Conservation (phyloP, 768 basidiomycete species). For the Mycena maculata region DNA sequence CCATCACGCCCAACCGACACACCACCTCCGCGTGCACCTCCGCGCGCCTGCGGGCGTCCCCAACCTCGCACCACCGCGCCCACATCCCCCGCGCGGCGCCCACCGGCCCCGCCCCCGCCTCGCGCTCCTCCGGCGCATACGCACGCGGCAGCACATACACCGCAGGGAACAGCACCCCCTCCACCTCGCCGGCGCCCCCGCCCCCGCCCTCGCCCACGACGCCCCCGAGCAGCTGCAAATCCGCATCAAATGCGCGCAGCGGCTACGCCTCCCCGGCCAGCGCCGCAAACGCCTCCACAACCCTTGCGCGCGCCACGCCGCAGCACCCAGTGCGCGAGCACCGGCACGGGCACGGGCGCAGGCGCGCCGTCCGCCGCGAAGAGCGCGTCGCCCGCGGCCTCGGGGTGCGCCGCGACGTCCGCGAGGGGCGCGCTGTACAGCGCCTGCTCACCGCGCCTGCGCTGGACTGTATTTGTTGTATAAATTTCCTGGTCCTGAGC, state of each 20-base stretch:
- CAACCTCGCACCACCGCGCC: conserved; percentile 44
- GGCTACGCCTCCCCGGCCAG: neutral
- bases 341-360: neutral
- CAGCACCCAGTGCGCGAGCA: conserved; percentile 26
- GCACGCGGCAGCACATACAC: conserved; percentile 60
- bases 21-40: conserved; percentile 52
- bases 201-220: conserved; percentile 47
- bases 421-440: conserved; percentile 65
- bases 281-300: conserved; percentile 17
- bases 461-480: neutral
- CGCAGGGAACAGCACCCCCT: conserved; percentile 49
- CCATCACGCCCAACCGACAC: conserved; percentile 52
- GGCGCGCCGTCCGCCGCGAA: conserved; percentile 4
- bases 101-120: conserved; percentile 39
- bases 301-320: conserved; percentile 23
- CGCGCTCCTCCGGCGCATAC: conserved; percentile 37
- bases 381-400: conserved; percentile 51
- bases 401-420: conserved; percentile 50
- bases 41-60: conserved; percentile 37
- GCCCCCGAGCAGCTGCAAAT: conserved; percentile 49
- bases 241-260: conserved; percentile 16
- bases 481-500: neutral
- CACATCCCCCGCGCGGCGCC: conserved; percentile 49
- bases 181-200: conserved; percentile 34
- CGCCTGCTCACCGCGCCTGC: too few relatives aligned